Base-by-base conservation (phyloP, 2,329 filamentous ascomycete genomes). In the Pseudogymnoascus sp. region DNA sequence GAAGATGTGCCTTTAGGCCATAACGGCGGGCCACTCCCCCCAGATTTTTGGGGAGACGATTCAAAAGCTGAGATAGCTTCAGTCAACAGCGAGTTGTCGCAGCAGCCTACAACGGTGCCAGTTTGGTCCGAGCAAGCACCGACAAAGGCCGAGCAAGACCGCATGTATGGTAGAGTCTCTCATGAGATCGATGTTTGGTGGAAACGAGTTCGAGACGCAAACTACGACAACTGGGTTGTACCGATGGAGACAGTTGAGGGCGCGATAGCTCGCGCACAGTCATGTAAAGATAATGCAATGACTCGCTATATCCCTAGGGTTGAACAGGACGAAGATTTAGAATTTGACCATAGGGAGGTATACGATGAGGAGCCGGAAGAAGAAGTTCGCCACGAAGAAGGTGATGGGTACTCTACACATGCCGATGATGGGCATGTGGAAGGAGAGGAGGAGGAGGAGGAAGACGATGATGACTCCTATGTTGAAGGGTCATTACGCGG, bases 401-500 rank as follows among this genome's bases (percentile, higher is more conserved):
- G 79, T 60, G 79, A 80, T 59, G 75, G 76, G 55, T 74, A 63
- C 34, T 69, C 66, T 3, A 65, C 67, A 18, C 64, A 77, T 30
- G 71, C 72, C 34, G 72, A 69, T 28, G 71, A 74, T 63, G 71
- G 76, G 65, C 75, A 79, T 56, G 77, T 79, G 23, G 76, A 77
- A 19, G 77, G 82, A 19, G 80, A 84, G 60, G 84, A 87, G 38
- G 80, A 82, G n/a, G 85, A 88, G 58, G 84, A 86, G 52, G 80
- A 80, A 12, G 83, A 86, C 59, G 88, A 91, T 62, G 87, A 91
- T 67, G 86, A 90, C 64, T 89, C 88, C n/a, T 88, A 88, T 65
- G 85, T 82, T 13, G 86, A 91, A 65, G 89, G 89, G 3, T 87
- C 89, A 19, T 80, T 89, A 69, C 88, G 90, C 15, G 92, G 92